phyloP scores from a whole-genome alignment of 768 basidiomycete species.

The Podaxis sp. region DNA sequence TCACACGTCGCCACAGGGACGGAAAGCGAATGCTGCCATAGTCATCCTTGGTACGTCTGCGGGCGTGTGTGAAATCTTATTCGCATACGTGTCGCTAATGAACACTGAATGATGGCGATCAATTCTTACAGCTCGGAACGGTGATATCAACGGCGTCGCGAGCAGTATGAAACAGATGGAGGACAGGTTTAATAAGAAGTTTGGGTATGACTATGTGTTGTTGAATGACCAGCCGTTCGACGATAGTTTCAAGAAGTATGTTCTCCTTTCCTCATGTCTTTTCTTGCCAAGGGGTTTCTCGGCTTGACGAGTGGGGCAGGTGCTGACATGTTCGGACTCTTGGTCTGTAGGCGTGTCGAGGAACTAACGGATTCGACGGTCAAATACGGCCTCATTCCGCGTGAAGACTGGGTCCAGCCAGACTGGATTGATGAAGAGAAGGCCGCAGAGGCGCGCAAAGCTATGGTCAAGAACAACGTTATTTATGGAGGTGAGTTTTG shows the following conservation, averaged over 20 bases:
- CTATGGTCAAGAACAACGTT: slow-evolving; percentile 68
- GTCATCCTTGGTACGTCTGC: slow-evolving; percentile 61
- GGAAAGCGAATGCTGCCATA: slow-evolving; percentile 81
- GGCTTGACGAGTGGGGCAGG: not conserved
- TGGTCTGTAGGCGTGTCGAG: slow-evolving; percentile 44
- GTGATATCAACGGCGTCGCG: slow-evolving; percentile 58
- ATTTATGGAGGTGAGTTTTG: slow-evolving; percentile 62
- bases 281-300: not conserved
- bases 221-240: slow-evolving; percentile 80
- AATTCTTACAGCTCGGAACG: slow-evolving; percentile 48
- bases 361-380: slow-evolving; percentile 63
- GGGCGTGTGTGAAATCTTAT: slow-evolving; percentile 6
- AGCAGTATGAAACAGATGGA: slow-evolving; percentile 78
- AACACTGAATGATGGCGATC: not conserved
- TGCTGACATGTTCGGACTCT: not conserved
- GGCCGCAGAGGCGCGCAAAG: slow-evolving; percentile 59
- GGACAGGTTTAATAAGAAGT: slow-evolving; percentile 88
- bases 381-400: slow-evolving; percentile 77
- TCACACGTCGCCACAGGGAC: slow-evolving; percentile 36
- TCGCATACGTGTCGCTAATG: not conserved
- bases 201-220: slow-evolving; percentile 82
- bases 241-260: slow-evolving; percentile 68
- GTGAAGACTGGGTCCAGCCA: slow-evolving; percentile 81
- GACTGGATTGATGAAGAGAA: slow-evolving; percentile 75
- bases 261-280: not conserved